Base-by-base conservation (phyloP, 495 filamentous ascomycete species). In the Talaromyces stipitatus region DNA sequence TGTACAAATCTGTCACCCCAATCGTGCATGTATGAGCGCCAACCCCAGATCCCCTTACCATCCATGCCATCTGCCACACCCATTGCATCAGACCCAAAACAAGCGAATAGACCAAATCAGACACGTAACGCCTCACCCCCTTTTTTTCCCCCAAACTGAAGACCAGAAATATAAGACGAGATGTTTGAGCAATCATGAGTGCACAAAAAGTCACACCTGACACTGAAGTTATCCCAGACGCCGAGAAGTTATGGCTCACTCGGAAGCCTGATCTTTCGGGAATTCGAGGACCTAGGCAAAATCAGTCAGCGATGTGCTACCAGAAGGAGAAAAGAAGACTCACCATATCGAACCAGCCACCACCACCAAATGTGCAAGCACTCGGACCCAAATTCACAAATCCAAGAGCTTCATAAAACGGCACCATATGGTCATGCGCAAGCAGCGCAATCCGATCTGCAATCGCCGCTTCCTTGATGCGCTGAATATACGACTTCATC, bases 371-470 rank as follows among this genome's bases (percentile, higher is more conserved):
- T 53, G 73, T 71, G 50, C 74, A 78, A 51, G 74, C 67, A 67
- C 90, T 95, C 54, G 72, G 65, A 0, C 91, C 92, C n/a, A 68
- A 62, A 56, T 84, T 79, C 61, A 70, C 71, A 63, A 92, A 97
- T 1, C 89, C 89, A 43, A 90, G 82, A 8, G 75, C 76, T 65
- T 89, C 80, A 66, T 96, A 97, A 66, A 87, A 97, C 0, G 70
- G 64, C 12, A 92, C 71, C 27, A 94, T 66, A 47, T 82, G 71
- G 55, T 90, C 84, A 63, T 88, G 85, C n/a, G 87, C 84, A 58
- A 96, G 84, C 47, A 97, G 75, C 2, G 88, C 84, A 59, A 92
- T 80, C 27, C 85, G 78, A 51, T 91, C 83, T 4, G 82, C 89
- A 54, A 89, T 75, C 10, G 78, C 84, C 14, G 84, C 78, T 18